Evolutionary conservation across 352 stramenopile species (phyloP).

Genomic region (Globisporangium yorkense): DNA sequence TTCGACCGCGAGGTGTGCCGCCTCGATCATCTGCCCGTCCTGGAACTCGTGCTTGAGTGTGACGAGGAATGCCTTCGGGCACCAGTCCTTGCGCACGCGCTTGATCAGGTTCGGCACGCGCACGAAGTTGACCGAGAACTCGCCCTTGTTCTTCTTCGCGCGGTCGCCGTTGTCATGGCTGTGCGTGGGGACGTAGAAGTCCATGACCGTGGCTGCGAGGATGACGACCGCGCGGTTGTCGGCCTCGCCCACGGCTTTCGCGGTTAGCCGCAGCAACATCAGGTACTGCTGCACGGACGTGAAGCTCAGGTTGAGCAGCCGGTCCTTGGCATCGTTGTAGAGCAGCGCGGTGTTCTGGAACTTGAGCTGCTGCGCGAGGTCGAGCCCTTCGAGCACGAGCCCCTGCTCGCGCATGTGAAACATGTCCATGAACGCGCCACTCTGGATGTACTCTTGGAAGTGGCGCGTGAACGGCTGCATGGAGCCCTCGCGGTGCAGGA

Average conservation of each 20-base stretch:
- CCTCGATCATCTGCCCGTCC: constrained; percentile 63
- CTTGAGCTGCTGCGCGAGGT: constrained; percentile 52
- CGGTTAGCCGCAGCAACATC: constrained; percentile 54
- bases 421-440: constrained; percentile 81
- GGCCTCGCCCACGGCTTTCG: constrained; percentile 45
- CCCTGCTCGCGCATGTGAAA: constrained; percentile 52
- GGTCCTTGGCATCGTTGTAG: constrained; percentile 56
- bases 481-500: constrained; percentile 72
- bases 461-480: constrained; percentile 78
- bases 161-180: constrained; percentile 3
- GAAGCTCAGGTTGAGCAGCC: constrained; percentile 72
- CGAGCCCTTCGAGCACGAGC: constrained; percentile 59
- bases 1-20: constrained; percentile 61
- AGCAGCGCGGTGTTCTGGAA: constrained; percentile 61
- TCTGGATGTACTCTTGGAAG: constrained; percentile 79
- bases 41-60: constrained; percentile 76
- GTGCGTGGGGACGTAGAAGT: constrained; percentile 65
- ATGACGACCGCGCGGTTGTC: constrained; percentile 67
- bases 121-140: constrained; percentile 78
- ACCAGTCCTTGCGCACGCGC: constrained; percentile 79
- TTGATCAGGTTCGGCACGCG: constrained; percentile 74
- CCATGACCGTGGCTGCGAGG: constrained; percentile 70
- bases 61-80: constrained; percentile 71
- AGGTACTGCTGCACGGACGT: constrained; percentile 82
- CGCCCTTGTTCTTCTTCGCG: constrained; percentile 33